Conservation (phyloP, 805 yeast genomes). For the Pichia cephalocereana region DNA sequence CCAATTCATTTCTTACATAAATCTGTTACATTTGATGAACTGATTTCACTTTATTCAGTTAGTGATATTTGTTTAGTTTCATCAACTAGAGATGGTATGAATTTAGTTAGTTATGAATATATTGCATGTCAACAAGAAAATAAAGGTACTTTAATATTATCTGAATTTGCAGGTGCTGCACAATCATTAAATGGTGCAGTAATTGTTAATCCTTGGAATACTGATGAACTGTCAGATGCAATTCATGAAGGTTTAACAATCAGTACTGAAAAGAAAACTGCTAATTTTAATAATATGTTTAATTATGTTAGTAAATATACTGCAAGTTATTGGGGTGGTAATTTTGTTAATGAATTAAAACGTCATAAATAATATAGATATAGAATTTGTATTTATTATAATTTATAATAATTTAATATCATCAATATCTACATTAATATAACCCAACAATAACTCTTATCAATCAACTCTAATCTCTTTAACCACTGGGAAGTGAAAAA, state of each 20-base stretch:
- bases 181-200: constrained; percentile 92
- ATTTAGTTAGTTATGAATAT: constrained; percentile 90
- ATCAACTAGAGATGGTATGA: constrained; percentile 98
- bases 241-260: constrained; percentile 80
- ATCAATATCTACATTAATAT: too few species aligned
- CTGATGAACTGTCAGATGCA: constrained; percentile 83
- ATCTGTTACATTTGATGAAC: constrained; percentile 82
- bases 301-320: constrained; percentile 88
- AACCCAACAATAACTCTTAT: too few species aligned
- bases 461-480: too few species aligned
- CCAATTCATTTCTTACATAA: constrained; percentile 97
- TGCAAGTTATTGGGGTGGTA: constrained; percentile 95
- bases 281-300: constrained; percentile 78
- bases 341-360: constrained; percentile 75
- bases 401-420: too few species aligned
- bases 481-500: too few species aligned
- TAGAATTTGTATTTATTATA: neutral
- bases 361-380: neutral
- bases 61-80: constrained; percentile 90
- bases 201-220: constrained; percentile 97
- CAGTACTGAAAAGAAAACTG: constrained; percentile 68
- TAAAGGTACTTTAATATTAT: constrained; percentile 77
- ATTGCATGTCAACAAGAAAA: constrained; percentile 84
- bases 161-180: constrained; percentile 99
- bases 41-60: constrained; percentile 76